Conservation (phyloP, 805 yeast genomes). For the Isabelozyma pseudorhagii region DNA sequence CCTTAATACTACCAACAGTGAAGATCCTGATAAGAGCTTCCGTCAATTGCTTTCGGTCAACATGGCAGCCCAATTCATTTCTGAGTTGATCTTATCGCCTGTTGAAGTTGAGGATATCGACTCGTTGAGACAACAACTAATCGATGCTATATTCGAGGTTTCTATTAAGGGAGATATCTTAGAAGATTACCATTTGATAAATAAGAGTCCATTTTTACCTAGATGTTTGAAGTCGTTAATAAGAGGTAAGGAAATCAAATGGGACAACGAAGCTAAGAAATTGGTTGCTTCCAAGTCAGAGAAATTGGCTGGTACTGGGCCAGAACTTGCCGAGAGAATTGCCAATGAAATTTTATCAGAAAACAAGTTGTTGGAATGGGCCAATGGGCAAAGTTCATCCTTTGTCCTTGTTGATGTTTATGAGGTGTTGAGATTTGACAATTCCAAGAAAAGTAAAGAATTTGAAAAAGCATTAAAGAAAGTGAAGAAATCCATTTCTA, state of each 20-base stretch:
- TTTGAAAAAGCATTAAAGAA: slow-evolving; percentile 56
- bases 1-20: slow-evolving; percentile 19
- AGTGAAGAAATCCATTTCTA: slow-evolving; percentile 41
- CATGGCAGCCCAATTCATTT: slow-evolving; percentile 78
- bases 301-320: slow-evolving; percentile 49
- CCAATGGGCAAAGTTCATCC: slow-evolving; percentile 59
- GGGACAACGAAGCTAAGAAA: slow-evolving; percentile 46
- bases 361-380: slow-evolving; percentile 59
- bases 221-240: slow-evolving; percentile 73
- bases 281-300: slow-evolving; percentile 41
- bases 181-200: slow-evolving; percentile 65
- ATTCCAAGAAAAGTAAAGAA: slow-evolving; percentile 38
- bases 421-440: slow-evolving; percentile 55
- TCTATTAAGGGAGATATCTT: slow-evolving; percentile 62
- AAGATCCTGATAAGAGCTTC: slow-evolving; percentile 39
- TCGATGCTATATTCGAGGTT: slow-evolving; percentile 54
- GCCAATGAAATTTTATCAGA: slow-evolving; percentile 50
- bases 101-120: slow-evolving; percentile 35
- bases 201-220: slow-evolving; percentile 64
- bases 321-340: slow-evolving; percentile 55
- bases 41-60: slow-evolving; percentile 57
- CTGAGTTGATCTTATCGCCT: slow-evolving; percentile 59
- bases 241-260: slow-evolving; percentile 83
- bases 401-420: slow-evolving; percentile 79
- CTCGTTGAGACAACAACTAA: slow-evolving; percentile 44